Evolutionary conservation across 192 early-diverging fungal species (phyloP), one percentile per base, ranked within the genome.

Genomic region (Coemansia sp.): DNA sequence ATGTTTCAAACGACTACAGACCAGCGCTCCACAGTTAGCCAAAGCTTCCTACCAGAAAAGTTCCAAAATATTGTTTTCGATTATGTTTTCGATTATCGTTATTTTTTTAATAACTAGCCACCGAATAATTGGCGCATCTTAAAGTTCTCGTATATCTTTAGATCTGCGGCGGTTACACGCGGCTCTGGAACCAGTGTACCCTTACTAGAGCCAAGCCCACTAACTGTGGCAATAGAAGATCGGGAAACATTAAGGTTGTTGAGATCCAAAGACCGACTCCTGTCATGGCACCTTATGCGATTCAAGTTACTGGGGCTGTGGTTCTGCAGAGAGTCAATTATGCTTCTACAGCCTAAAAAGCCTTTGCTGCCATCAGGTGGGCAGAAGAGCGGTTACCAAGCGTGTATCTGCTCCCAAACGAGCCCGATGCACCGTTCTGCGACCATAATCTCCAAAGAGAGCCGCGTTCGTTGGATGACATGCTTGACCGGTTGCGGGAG

Each of bases 61-160:
- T n/a, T n/a, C n/a, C n/a, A n/a, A n/a, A n/a, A n/a, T n/a, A n/a
- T n/a, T n/a, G n/a, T n/a, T n/a, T n/a, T n/a, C n/a, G n/a, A n/a
- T n/a, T n/a, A n/a, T n/a, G n/a, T n/a, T n/a, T n/a, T n/a, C n/a
- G n/a, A 42, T 28, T 61, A 28, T 42, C 30, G 39, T 23, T 3
- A 23, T 1, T 3, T 2, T 7, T 28, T 26, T 13, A 40, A 40
- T 40, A 40, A 15, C 48, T 49, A 49, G 48, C 48, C 23, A n/a
- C 48, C 21, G n/a, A 21, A 34, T n/a, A 68, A 65, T 33, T 71
- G 70, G 53, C 72, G 72, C 72, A 74, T 71, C 31, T 68, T 67
- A 35, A 70, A 79, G 60, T 70, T 64, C 48, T 79, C 70, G 56
- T 79, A 79, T 12, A 80, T 68, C 55, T 45, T 64, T 21, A 80